Percentiles rank a stretch among this genome's conserved stretches.
phyloP scores from a whole-genome alignment of 192 early-diverging fungal species.

The Coemansia sp. region DNA sequence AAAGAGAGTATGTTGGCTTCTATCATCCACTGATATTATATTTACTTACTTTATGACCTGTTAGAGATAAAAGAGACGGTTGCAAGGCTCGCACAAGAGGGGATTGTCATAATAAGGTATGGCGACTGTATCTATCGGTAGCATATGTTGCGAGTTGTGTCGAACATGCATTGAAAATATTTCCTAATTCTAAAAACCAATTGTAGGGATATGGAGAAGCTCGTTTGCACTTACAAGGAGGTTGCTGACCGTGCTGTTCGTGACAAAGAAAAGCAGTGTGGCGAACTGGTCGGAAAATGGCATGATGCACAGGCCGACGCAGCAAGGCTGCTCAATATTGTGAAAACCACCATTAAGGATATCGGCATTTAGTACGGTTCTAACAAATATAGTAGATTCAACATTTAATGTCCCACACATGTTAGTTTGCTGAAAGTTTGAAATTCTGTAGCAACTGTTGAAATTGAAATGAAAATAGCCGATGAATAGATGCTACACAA shows the following conservation, averaged over 20 bases:
- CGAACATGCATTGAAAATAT: too few relatives aligned
- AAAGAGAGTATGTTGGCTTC: background rate
- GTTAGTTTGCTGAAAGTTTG: too few relatives aligned
- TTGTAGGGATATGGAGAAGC: background rate
- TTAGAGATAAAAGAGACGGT: conserved; percentile 1
- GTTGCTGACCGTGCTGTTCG: background rate
- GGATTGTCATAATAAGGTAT: background rate
- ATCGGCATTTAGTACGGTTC: background rate
- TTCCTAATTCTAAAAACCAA: background rate
- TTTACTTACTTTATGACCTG: background rate
- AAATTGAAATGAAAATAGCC: background rate
- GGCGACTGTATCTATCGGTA: too few relatives aligned
- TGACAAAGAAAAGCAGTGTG: background rate
- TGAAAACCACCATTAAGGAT: background rate
- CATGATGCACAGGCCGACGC: background rate
- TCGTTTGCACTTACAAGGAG: background rate
- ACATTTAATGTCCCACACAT: background rate
- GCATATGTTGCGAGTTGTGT: too few relatives aligned
- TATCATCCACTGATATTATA: background rate
- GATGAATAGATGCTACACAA: background rate
- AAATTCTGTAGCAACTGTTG: too few relatives aligned
- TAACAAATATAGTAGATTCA: background rate
- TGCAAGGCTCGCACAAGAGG: background rate
- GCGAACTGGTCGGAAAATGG: background rate
- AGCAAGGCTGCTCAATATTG: background rate